Evolutionary conservation across 2,329 filamentous ascomycete genomes (phyloP).

Genomic region (Cadophora gregata): DNA sequence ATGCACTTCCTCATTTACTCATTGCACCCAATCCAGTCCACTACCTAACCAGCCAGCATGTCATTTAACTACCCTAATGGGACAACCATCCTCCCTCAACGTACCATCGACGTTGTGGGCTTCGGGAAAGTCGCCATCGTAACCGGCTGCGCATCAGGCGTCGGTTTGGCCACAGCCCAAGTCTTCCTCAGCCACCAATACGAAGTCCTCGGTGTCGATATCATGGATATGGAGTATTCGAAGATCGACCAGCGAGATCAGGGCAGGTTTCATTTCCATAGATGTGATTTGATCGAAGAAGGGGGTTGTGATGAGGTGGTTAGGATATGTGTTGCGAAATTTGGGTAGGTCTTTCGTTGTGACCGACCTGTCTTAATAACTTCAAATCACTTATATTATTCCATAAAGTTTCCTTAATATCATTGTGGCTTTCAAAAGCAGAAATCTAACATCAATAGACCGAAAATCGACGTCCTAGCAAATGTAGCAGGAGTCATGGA

Average conservation of each 20-base stretch:
- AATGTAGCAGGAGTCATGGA: conserved; percentile 54
- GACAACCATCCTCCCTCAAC: conserved; percentile 19
- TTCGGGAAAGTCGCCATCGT: conserved; percentile 35
- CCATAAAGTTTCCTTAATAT: too few species aligned
- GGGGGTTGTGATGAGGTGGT: conserved; percentile 46
- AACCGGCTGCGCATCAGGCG: conserved; percentile 42
- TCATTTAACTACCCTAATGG: conserved; percentile 10
- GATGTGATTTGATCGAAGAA: conserved; percentile 42
- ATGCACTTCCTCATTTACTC: neutral
- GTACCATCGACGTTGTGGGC: conserved; percentile 27
- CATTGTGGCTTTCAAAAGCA: neutral
- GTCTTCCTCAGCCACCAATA: conserved; percentile 44
- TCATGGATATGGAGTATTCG: conserved; percentile 43
- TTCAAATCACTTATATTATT: too few species aligned
- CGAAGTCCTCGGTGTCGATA: conserved; percentile 44
- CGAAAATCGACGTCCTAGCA: conserved; percentile 50
- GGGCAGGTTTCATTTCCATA: conserved; percentile 45
- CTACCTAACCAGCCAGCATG: neutral
- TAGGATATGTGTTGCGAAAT: conserved; percentile 42
- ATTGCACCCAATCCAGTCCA: too few species aligned
- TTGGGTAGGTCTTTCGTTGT: conserved; percentile 36
- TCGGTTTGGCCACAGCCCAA: conserved; percentile 45
- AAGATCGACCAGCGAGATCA: conserved; percentile 31
- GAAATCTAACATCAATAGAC: conserved; percentile 22
- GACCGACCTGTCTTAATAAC: too few species aligned